These are phyloP conservation scores for Wallacemonas rigidus DNA, from an alignment of 208 protist species.

Conservation along the genomic window DNA sequence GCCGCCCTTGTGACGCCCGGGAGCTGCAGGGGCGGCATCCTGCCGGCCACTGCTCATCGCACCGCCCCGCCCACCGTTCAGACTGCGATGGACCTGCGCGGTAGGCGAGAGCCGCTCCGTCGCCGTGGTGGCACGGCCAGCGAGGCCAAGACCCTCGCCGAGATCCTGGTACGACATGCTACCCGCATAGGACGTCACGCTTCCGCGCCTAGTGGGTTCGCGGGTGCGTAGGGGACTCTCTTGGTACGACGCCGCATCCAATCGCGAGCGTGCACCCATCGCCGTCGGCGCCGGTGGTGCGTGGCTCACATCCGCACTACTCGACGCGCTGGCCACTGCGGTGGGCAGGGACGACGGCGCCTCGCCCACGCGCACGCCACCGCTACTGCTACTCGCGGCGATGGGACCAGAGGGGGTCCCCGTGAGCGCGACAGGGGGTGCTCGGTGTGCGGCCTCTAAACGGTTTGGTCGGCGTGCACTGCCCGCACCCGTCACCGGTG, in stretches of 20 bases:
- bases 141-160: slow-evolving; percentile 15
- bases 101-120: background rate
- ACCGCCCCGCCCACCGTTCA: background rate
- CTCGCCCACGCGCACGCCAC: background rate
- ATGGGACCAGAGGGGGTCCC: background rate
- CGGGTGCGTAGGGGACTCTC: slow-evolving; percentile 4
- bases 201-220: background rate
- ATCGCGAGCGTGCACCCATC: background rate
- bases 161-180: slow-evolving; percentile 12
- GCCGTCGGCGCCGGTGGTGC: background rate
- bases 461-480: background rate
- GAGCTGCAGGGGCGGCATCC: background rate
- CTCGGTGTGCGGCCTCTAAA: background rate
- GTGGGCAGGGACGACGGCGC: background rate
- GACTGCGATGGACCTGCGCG: slow-evolving; percentile 8
- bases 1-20: background rate
- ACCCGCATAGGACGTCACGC: background rate
- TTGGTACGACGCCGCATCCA: slow-evolving; percentile 2
- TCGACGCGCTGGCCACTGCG: background rate
- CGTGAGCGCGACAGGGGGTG: background rate
- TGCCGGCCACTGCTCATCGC: background rate
- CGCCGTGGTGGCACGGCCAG: background rate
- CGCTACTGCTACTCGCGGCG: background rate
- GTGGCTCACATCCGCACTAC: background rate
- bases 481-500: background rate